These are phyloP conservation scores for Alternaria sp. DNA, from an alignment of 2,329 filamentous ascomycete genomes.

Conservation along the genomic window DNA sequence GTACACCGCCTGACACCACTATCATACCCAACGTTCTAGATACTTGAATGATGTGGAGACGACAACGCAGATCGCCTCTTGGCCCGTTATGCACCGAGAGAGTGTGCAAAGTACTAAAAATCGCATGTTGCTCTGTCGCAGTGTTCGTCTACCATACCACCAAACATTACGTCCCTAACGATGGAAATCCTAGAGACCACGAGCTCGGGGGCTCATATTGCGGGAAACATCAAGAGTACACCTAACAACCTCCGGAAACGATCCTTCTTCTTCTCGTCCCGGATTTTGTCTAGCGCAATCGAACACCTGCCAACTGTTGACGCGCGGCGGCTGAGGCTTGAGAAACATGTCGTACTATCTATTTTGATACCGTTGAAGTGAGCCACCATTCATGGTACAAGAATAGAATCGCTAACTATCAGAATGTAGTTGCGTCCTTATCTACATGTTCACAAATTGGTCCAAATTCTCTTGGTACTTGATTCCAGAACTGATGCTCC, in stretches of 20 bases:
- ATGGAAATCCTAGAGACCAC: slow-evolving; percentile 4
- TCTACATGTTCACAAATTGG: slow-evolving; percentile 5
- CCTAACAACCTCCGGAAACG: neutral
- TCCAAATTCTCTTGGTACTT: slow-evolving; percentile 1
- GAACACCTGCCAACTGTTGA: slow-evolving; percentile 6
- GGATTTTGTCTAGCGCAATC: slow-evolving; percentile 5
- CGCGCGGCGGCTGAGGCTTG: slow-evolving; percentile 1
- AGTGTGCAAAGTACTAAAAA: neutral
- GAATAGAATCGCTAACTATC: neutral
- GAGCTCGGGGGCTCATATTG: slow-evolving; percentile 1
- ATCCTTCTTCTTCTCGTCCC: neutral
- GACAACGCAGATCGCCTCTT: neutral
- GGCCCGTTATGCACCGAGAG: neutral
- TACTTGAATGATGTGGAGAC: neutral
- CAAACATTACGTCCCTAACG: neutral
- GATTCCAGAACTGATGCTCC: neutral
- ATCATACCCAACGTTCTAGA: neutral
- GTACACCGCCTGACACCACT: neutral
- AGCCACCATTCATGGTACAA: no score
- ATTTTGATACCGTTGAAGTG: slow-evolving; percentile 9
- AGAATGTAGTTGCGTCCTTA: neutral
- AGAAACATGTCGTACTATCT: slow-evolving; percentile 4
- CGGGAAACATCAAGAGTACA: neutral
- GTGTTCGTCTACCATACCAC: neutral
- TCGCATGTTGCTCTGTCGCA: neutral